These are phyloP conservation scores for Penicillium bialowiezense DNA, from an alignment of 495 filamentous ascomycete genomes.

Conservation along the genomic window DNA sequence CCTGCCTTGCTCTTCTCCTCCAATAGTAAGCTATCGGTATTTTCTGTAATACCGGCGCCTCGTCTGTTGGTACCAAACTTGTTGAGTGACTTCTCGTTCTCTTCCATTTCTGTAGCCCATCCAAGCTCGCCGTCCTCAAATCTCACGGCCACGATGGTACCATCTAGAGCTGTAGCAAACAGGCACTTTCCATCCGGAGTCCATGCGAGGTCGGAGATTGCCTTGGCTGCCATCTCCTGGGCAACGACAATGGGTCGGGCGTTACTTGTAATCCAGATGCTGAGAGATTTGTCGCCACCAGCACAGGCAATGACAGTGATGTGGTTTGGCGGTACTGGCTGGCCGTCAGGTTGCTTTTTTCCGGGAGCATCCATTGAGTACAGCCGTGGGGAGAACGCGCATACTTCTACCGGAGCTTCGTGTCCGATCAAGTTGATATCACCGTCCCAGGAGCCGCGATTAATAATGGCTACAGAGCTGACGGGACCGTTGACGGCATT, in stretches of 20 bases:
- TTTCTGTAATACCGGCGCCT: conserved; percentile 85
- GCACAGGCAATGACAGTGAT: conserved; percentile 96
- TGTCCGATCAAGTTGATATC: conserved; percentile 98
- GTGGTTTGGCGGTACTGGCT: conserved; percentile 40
- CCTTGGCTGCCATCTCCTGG: conserved; percentile 83
- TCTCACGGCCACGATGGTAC: conserved; percentile 71
- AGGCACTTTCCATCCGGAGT: conserved; percentile 85
- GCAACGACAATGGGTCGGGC: conserved; percentile 84
- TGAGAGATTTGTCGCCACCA: conserved; percentile 92
- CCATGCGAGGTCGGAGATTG: conserved; percentile 93
- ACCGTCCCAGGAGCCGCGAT: conserved; percentile 87
- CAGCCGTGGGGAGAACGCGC: conserved; percentile 89
- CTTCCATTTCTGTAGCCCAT: conserved; percentile 68
- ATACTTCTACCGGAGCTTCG: conserved; percentile 94
- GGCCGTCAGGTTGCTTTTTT: conserved; percentile 40
- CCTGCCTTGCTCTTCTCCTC: conserved; percentile 91
- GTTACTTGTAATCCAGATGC: conserved; percentile 95
- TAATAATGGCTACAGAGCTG: conserved; percentile 93
- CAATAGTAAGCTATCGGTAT: conserved; percentile 77
- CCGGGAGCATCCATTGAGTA: conserved; percentile 69
- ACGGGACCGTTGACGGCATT: conserved; percentile 97
- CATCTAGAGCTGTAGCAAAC: conserved; percentile 83
- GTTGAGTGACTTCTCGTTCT: conserved; percentile 87
- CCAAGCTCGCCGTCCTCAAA: conserved; percentile 75
- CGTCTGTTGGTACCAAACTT: conserved; percentile 87